Conservation (phyloP, 768 basidiomycete species). For the Xerocomellus dryophilus region DNA sequence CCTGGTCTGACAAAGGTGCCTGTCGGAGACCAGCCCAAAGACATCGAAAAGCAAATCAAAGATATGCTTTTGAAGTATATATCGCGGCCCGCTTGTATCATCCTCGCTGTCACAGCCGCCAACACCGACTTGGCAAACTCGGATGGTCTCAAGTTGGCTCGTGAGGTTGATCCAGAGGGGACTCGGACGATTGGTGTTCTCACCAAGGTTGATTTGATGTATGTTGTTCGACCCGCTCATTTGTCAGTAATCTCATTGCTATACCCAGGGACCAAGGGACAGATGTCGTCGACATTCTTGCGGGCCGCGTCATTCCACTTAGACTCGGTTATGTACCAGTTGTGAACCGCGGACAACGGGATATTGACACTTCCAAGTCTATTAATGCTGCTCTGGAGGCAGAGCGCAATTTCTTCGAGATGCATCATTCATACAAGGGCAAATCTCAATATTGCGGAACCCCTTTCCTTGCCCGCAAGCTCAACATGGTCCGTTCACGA, state of each 20-base stretch:
- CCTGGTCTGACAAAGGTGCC: slow-evolving; percentile 95
- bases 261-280: slow-evolving; percentile 85
- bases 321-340: slow-evolving; percentile 97
- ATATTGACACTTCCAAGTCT: slow-evolving; percentile 87
- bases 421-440: slow-evolving; percentile 86
- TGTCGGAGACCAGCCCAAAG: slow-evolving; percentile 93
- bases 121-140: slow-evolving; percentile 99
- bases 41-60: slow-evolving; percentile 95
- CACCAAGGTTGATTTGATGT: slow-evolving; percentile 99
- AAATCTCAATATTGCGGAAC: slow-evolving; percentile 98
- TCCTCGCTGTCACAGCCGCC: slow-evolving; percentile 93
- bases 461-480: slow-evolving; percentile 90
- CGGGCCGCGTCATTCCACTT: slow-evolving; percentile 93
- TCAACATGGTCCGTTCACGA: slow-evolving; percentile 72
- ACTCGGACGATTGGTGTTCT: slow-evolving; percentile 96
- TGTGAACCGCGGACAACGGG: slow-evolving; percentile 96
- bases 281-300: slow-evolving; percentile 98
- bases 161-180: slow-evolving; percentile 97
- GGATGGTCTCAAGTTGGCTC: slow-evolving; percentile 92
- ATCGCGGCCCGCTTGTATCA: slow-evolving; percentile 91
- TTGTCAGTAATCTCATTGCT: slow-evolving; percentile 4
- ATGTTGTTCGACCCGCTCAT: slow-evolving; percentile 32
- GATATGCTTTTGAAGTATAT: slow-evolving; percentile 98
- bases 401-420: slow-evolving; percentile 93
- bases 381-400: slow-evolving; percentile 83